Evolutionary conservation across 2,329 filamentous ascomycete species (phyloP).

Genomic region (Fusarium napiforme): DNA sequence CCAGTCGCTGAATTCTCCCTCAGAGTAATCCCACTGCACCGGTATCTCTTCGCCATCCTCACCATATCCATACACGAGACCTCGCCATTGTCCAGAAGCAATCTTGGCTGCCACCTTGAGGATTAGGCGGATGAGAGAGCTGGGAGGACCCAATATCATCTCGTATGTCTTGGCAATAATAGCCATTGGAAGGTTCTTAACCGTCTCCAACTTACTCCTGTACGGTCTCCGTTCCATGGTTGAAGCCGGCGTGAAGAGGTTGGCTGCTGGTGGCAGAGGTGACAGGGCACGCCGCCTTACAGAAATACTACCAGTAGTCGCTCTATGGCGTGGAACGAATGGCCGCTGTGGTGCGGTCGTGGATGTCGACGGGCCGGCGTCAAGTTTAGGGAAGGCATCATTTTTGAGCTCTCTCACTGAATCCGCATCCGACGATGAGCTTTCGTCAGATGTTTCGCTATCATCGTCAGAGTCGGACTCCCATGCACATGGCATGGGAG

Average conservation of each 20-base stretch:
- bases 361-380: neutral
- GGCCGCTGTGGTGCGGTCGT: constrained; percentile 15
- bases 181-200: constrained; percentile 53
- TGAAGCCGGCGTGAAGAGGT: constrained; percentile 66
- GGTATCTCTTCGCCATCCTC: constrained; percentile 65
- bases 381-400: neutral
- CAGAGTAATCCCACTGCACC: constrained; percentile 71
- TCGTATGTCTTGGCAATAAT: constrained; percentile 82
- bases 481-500: constrained; percentile 35
- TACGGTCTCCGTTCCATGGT: constrained; percentile 44
- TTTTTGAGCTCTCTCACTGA: neutral
- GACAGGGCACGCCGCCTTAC: constrained; percentile 64
- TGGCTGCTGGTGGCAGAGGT: constrained; percentile 74
- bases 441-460: constrained; percentile 43
- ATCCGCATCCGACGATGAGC: constrained; percentile 41
- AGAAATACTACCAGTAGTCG: constrained; percentile 43
- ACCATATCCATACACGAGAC: constrained; percentile 64
- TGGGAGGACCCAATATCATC: constrained; percentile 82
- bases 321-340: constrained; percentile 35
- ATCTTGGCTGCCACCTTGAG: constrained; percentile 84
- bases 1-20: constrained; percentile 65
- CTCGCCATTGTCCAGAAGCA: constrained; percentile 71
- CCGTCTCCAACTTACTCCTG: constrained; percentile 37
- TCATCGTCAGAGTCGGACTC: constrained; percentile 40
- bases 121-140: constrained; percentile 81